phyloP scores from a whole-genome alignment of 106 monocot species.

The Cymbidium sinense region DNA sequence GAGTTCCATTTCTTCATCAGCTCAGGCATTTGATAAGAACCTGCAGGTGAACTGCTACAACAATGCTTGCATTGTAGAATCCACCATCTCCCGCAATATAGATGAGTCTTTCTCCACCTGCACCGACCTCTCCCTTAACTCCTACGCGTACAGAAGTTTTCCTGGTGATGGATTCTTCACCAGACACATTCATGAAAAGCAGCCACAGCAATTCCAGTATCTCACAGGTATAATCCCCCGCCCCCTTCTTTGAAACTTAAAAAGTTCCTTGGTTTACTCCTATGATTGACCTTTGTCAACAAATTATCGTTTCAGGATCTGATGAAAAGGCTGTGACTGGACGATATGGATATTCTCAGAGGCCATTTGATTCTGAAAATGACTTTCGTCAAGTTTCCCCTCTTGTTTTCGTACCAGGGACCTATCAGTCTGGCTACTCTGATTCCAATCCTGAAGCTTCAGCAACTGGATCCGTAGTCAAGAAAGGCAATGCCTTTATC shows the following conservation, averaged over 20 bases:
- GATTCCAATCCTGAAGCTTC: background rate
- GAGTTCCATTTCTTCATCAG: background rate
- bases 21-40: background rate
- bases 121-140: constrained; percentile 7
- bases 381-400: background rate
- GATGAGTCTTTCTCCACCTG: constrained; percentile 22
- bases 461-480: background rate
- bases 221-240: constrained; percentile 10
- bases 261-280: background rate
- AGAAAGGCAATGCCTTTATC: constrained; percentile 4
- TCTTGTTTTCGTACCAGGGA: constrained; percentile 1
- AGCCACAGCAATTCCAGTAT: background rate
- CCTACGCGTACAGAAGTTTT: constrained; percentile 10
- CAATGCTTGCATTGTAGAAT: constrained; percentile 39
- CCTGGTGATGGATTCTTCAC: constrained; percentile 2
- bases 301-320: constrained; percentile 1
- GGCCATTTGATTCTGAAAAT: background rate
- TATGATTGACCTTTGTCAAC: background rate
- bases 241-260: no score
- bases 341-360: background rate
- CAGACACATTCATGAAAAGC: background rate
- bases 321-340: background rate
- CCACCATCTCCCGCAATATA: constrained; percentile 31
- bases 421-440: constrained; percentile 1
- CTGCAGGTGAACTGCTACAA: background rate